These are phyloP conservation scores for Populus davidiana DNA, from an alignment of 345 rosid genomes.

Conservation along the genomic window DNA sequence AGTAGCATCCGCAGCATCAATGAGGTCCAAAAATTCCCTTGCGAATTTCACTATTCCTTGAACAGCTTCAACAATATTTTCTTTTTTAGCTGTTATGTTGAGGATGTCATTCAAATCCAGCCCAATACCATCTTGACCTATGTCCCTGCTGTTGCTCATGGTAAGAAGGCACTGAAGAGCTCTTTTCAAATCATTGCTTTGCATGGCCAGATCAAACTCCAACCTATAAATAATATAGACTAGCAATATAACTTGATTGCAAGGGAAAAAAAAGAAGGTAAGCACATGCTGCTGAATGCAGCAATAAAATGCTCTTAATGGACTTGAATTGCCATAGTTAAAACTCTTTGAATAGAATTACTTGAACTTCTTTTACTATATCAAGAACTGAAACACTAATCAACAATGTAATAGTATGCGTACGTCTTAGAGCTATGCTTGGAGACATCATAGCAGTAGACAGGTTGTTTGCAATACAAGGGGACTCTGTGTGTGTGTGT, in stretches of 20 bases:
- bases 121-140: slow-evolving; percentile 75
- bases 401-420: neutral
- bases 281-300: slow-evolving; percentile 3
- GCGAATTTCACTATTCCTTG: slow-evolving; percentile 89
- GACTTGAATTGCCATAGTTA: neutral
- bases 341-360: neutral
- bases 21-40: slow-evolving; percentile 91
- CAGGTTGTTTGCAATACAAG: neutral
- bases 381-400: neutral
- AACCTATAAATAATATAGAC: slow-evolving; percentile 43
- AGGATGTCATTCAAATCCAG: slow-evolving; percentile 86
- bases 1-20: slow-evolving; percentile 99
- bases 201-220: slow-evolving; percentile 98
- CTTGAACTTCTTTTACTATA: neutral
- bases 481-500: no score
- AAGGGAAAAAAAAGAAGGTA: neutral
- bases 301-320: neutral
- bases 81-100: slow-evolving; percentile 74
- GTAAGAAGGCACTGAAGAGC: slow-evolving; percentile 96
- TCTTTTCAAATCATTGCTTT: slow-evolving; percentile 96
- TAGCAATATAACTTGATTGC: neutral
- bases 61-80: slow-evolving; percentile 88
- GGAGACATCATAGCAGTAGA: neutral
- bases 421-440: neutral
- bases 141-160: slow-evolving; percentile 92